Percentiles rank a stretch among this genome's conserved stretches.
Evolutionary conservation across 2,329 filamentous ascomycete species (phyloP).

Genomic region (Chaetomiaceae sp.): DNA sequence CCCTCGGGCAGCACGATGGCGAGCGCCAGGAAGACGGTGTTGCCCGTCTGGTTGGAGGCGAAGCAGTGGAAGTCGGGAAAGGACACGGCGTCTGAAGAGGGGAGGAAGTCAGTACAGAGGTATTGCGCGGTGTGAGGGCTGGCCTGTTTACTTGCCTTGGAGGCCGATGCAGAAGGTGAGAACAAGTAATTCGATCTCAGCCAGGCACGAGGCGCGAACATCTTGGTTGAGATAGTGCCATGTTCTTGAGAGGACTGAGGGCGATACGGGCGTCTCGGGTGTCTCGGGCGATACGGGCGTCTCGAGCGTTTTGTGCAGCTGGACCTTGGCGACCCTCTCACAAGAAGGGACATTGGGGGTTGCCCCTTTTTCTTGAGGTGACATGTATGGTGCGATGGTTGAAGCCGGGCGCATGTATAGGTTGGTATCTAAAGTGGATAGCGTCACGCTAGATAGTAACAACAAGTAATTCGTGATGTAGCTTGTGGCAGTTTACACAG

Average conservation of each 20-base stretch:
- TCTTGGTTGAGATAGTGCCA: slow-evolving; percentile 27
- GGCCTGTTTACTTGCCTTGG: slow-evolving; percentile 33
- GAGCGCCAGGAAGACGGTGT: slow-evolving; percentile 53
- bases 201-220: slow-evolving; percentile 36
- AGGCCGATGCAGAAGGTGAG: slow-evolving; percentile 47
- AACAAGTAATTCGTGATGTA: no score
- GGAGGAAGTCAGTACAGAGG: background rate
- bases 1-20: slow-evolving; percentile 45
- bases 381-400: background rate
- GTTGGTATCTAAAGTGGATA: no score
- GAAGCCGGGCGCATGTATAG: background rate
- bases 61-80: slow-evolving; percentile 58
- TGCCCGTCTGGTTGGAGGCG: slow-evolving; percentile 60
- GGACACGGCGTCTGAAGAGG: slow-evolving; percentile 46
- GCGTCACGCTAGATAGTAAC: no score
- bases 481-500: no score
- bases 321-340: background rate
- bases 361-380: slow-evolving; percentile 1
- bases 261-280: background rate
- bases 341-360: background rate
- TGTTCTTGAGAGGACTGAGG: slow-evolving; percentile 8
- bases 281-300: background rate
- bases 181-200: slow-evolving; percentile 41
- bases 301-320: background rate
- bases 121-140: background rate